These are phyloP conservation scores for Vitis rotundifolia DNA, from an alignment of 164 flowering plant species.

Conservation along the genomic window DNA sequence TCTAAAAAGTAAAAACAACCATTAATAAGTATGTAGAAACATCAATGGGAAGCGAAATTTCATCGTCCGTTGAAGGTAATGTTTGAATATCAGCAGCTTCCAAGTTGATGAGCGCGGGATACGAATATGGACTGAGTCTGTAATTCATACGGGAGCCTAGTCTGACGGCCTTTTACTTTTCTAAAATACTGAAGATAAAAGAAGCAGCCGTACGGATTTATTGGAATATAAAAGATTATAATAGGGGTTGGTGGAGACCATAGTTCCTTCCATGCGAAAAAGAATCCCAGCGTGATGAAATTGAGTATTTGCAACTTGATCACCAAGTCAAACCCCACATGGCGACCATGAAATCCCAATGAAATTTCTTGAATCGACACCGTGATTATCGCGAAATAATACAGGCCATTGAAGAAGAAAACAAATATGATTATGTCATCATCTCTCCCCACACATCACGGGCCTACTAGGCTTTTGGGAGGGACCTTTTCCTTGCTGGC, in stretches of 20 bases:
- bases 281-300: not conserved
- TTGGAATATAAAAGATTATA: too few relatives aligned
- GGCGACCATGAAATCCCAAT: not conserved
- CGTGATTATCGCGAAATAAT: slow-evolving; percentile 26
- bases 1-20: too few relatives aligned
- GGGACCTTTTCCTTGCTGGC: not conserved
- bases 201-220: not conserved
- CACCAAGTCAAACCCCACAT: not conserved
- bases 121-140: not conserved
- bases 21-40: too few relatives aligned
- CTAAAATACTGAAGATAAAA: not conserved
- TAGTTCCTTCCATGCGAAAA: not conserved
- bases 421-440: slow-evolving; percentile 7
- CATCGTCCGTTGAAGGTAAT: not conserved
- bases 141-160: not conserved
- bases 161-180: not conserved
- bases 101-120: slow-evolving; percentile 15
- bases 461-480: not conserved
- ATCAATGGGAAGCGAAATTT: not conserved
- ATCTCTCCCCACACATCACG: slow-evolving; percentile 6
- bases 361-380: slow-evolving; percentile 10
- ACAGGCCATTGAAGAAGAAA: not conserved
- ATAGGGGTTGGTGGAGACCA: too few relatives aligned
- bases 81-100: not conserved
- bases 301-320: not conserved